Conservation (phyloP, 768 basidiomycete species). For the Trametes sanguinea region DNA sequence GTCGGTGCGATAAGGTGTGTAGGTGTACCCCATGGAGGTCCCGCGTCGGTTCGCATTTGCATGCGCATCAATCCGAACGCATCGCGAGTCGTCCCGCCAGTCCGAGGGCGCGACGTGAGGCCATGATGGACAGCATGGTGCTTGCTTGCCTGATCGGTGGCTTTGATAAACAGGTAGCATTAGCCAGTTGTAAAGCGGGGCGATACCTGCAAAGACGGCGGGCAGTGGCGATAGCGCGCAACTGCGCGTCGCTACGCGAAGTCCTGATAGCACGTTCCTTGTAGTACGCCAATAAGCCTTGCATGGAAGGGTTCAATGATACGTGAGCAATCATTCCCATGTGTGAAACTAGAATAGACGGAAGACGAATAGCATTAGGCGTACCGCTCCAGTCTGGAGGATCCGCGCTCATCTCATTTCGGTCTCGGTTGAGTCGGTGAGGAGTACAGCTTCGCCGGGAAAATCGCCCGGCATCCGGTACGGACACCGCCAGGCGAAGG, state of each 20-base stretch:
- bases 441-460: neutral
- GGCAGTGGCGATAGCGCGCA: constrained; percentile 4
- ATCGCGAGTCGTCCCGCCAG: constrained; percentile 12
- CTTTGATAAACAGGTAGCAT: neutral
- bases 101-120: constrained; percentile 6
- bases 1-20: constrained; percentile 14
- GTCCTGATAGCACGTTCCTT: neutral
- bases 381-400: neutral
- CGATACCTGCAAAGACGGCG: neutral
- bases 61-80: neutral
- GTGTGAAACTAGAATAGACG: constrained; percentile 2
- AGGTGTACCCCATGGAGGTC: constrained; percentile 7
- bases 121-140: neutral
- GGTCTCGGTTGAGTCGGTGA: constrained; percentile 8
- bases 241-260: neutral
- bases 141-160: neutral
- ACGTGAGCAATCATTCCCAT: neutral
- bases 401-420: constrained; percentile 1
- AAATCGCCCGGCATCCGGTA: neutral
- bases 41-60: neutral
- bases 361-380: constrained; percentile 7
- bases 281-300: neutral
- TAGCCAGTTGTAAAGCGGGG: neutral
- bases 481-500: neutral
- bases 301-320: neutral